A percentile compares a stretch with the other conserved stretches of the same genome.
Evolutionary conservation across 352 stramenopile species (phyloP).

Genomic region (Pythium dissimile): DNA sequence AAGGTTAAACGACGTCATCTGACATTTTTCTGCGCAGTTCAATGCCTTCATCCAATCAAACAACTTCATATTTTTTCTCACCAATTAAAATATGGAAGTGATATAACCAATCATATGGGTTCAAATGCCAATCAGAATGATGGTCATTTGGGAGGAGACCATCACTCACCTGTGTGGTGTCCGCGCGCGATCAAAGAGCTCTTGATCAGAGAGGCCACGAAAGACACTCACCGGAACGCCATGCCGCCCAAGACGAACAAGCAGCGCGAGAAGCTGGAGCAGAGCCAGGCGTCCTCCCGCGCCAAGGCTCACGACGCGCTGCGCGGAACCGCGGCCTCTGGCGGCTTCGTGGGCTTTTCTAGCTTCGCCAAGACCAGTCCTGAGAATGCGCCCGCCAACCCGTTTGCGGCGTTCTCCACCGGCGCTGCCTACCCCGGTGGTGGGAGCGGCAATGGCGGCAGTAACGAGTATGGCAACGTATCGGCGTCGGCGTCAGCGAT

Average conservation of each 20-base stretch:
- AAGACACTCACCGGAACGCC: background rate
- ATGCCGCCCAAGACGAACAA: conserved; percentile 82
- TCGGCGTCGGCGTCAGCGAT: conserved; percentile 34
- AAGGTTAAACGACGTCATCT: background rate
- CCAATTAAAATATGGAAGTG: background rate
- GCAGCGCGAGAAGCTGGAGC: conserved; percentile 84
- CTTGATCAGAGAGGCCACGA: background rate
- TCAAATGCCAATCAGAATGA: conserved; percentile 8
- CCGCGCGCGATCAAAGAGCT: background rate
- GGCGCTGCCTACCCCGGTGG: conserved; percentile 14
- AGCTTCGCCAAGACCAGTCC: conserved; percentile 42
- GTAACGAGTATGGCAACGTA: conserved; percentile 3
- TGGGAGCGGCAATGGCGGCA: conserved; percentile 11
- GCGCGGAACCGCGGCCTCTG: conserved; percentile 7
- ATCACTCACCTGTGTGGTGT: conserved; percentile 18
- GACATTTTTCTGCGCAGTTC: conserved; percentile 2
- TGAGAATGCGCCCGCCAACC: background rate
- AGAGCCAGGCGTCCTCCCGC: conserved; percentile 77
- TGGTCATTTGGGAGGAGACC: conserved; percentile 5
- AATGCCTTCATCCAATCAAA: conserved; percentile 17
- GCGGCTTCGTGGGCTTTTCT: conserved; percentile 71
- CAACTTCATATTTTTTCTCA: background rate
- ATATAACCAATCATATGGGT: conserved; percentile 11
- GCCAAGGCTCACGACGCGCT: conserved; percentile 68
- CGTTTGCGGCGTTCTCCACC: conserved; percentile 20